These are phyloP conservation scores for Quercus gilva DNA, from an alignment of 306 rosid species.

Conservation along the genomic window DNA sequence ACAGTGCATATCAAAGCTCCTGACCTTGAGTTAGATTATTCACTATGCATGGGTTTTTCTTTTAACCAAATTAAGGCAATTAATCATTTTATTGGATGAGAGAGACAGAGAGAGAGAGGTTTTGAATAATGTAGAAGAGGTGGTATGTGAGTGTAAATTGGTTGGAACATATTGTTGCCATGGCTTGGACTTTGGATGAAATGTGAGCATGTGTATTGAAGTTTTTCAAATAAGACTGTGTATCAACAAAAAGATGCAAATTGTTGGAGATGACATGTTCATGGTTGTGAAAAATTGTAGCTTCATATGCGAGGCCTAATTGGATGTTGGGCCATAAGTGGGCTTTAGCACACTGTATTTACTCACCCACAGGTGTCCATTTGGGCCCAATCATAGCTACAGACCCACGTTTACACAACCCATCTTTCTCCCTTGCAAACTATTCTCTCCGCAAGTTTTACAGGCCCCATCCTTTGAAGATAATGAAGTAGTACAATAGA, in stretches of 20 bases:
- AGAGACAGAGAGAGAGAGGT: background rate
- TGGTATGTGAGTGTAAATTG: constrained; percentile 20
- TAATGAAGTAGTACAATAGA: no score
- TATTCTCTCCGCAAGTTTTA: no score
- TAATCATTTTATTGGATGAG: no score
- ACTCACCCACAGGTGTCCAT: background rate
- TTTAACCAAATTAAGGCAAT: no score
- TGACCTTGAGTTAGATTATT: no score
- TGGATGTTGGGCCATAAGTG: background rate
- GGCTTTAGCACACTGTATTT: background rate
- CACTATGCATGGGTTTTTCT: no score
- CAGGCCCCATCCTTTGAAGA: no score
- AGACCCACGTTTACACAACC: no score
- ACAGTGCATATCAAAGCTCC: no score
- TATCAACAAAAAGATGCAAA: background rate
- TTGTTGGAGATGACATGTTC: constrained; percentile 23
- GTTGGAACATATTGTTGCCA: constrained; percentile 3
- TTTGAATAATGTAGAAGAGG: constrained; percentile 23
- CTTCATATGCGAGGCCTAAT: background rate
- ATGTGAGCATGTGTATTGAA: constrained; percentile 19
- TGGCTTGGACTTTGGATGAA: constrained; percentile 27
- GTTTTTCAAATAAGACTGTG: background rate
- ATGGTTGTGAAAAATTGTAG: constrained; percentile 25
- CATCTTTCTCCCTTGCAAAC: no score
- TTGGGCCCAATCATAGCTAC: background rate